Conservation (phyloP, 2,329 filamentous ascomycete species). For the Epichloe hybrida region DNA sequence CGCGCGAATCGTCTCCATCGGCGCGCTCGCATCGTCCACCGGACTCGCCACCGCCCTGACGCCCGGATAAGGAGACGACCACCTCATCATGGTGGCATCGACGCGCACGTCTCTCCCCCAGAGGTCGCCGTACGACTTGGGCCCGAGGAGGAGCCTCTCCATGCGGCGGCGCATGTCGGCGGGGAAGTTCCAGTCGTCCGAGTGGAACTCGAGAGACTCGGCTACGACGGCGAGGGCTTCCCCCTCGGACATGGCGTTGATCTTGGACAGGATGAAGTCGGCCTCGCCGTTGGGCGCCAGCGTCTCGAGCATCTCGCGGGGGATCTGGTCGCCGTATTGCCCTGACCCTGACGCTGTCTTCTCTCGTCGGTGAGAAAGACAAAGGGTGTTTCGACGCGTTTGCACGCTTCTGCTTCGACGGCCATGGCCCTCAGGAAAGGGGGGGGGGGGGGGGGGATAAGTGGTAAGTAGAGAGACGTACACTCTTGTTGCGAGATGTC, state of each 20-base stretch:
- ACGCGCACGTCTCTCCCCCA: conserved; percentile 27
- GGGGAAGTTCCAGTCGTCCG: conserved; percentile 31
- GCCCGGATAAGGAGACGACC: conserved; percentile 28
- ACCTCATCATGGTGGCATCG: conserved; percentile 26
- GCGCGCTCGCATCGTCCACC: conserved; percentile 20
- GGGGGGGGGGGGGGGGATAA: too few relatives aligned
- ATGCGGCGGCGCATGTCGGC: conserved; percentile 28
- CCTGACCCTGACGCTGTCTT: background rate
- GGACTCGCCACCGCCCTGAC: conserved; percentile 27
- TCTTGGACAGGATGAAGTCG: conserved; percentile 25
- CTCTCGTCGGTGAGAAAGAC: background rate
- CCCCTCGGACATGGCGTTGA: conserved; percentile 29
- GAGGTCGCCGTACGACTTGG: conserved; percentile 25
- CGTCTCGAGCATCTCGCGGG: conserved; percentile 24
- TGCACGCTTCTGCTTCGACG: too few relatives aligned
- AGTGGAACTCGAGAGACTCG: conserved; percentile 25
- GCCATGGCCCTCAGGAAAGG: too few relatives aligned
- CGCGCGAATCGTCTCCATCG: conserved; percentile 27
- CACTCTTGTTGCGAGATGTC: too few relatives aligned
- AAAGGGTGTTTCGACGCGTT: too few relatives aligned
- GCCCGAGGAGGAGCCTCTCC: conserved; percentile 22
- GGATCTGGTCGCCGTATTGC: conserved; percentile 22
- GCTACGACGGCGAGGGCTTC: conserved; percentile 26
- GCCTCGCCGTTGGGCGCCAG: conserved; percentile 28
- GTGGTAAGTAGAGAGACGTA: too few relatives aligned